Evolutionary conservation across 78 protist genomes (phyloP), one percentile per base, ranked within the genome.

Genomic region (Chrysochromulina tobinii): DNA sequence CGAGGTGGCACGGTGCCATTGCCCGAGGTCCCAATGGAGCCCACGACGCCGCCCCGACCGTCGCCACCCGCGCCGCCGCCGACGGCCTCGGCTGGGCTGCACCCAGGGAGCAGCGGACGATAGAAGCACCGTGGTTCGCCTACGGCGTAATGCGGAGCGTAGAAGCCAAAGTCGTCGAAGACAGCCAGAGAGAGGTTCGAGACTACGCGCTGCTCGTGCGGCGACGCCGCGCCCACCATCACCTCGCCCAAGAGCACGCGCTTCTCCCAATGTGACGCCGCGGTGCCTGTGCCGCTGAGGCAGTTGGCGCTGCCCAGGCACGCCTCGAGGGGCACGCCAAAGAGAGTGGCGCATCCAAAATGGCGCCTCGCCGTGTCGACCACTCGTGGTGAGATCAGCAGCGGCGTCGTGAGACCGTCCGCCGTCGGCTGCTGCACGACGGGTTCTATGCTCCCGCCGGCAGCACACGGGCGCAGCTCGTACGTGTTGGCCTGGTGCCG

Each of bases 241-340:
- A 38, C 9, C 84, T 75, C 84, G 84, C 23, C 48, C 58, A 4
- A 12, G 18, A 51, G 1, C 54, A 51, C 12, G 23, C 84, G 84
- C 25, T 8, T 51, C n/a, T 92, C 94, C 94, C 94, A 93, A 83
- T 93, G 94, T 3, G 83, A 59, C 17, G 51, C 73, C 14, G 89
- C 61, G 15, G 94, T 66, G 67, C 92, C 94, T 38, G 38, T 38
- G 38, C 38, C 38, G 38, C 38, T 38, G 38, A 38, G 38, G 38
- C 38, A 38, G 38, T 38, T 38, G 38, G 38, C 38, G 17, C 75
- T 6, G 61, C 90, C 89, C 53, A 92, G 92, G 7, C 25, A 61
- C 58, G 81, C 77, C 87, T 93, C 94, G 25, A 93, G 59, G n/a
- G 64, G 85, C 12, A 50, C 83, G 87, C 91, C 91, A 11, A n/a